Base-by-base conservation (phyloP, 2,329 filamentous ascomycete species). In the Neonectria punicea region DNA sequence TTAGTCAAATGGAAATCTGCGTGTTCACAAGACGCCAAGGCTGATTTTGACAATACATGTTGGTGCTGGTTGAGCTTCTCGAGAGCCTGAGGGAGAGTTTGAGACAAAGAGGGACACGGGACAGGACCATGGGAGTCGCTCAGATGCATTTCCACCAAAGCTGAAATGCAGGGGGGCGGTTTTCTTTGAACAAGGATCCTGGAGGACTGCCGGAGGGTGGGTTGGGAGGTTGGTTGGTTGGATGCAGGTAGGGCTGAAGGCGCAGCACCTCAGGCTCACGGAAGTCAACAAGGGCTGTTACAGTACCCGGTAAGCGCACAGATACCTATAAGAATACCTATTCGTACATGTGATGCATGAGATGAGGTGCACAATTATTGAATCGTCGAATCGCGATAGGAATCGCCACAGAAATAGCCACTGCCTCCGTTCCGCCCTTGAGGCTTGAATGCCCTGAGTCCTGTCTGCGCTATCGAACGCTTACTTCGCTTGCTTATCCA, bases 241-340 rank as follows among this genome's bases (percentile, higher is more conserved):
- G 11, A 36, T 5, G n/a, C 32, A 51, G 51, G 56, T 65, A 65
- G 57, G 62, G 62, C 62, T 65, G 62, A 65, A 61, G 57, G 51
- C 50, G 18, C 47, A 56, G 43, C 22, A 22, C 22, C 3, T 3
- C 39, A 51, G 51, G 50, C n/a, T 22, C 34, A 22, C 22, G 22
- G 22, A 32, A 30, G 30, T 30, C 9, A 8, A 30, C 30, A 30
- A 30, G 28, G 18, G 11, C 30, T n/a, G 16, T 20, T 34, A 25
- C 28, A 30, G 49, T 20, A 39, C 36, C 36, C 14, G 36, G 14
- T 39, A 39, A 39, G 36, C 36, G 14, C 36, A 39, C 36, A 39
- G 36, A 8, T 16, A 16, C 36, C 36, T 39, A n/a, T 8, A 39
- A 14, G 36, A 6, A 25, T 25, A 25, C 25, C 25, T 25, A n/a